Conservation (phyloP, 805 yeast species). For the Kuraishia hungarica region DNA sequence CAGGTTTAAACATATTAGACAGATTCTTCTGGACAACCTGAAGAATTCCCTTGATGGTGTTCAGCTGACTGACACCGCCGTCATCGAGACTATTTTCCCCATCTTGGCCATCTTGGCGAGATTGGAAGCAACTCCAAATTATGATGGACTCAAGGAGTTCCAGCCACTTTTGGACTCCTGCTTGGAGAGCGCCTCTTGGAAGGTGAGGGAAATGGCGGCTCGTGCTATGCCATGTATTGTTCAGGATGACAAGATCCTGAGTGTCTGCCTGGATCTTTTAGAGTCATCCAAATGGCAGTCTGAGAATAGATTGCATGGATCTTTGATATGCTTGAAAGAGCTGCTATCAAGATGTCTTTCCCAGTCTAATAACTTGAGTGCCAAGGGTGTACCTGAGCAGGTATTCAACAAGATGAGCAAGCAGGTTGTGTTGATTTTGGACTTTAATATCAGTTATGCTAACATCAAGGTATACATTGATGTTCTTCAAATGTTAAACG, state of each 20-base stretch:
- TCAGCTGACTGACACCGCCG: constrained; percentile 9
- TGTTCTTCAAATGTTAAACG: not conserved
- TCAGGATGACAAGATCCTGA: constrained; percentile 18
- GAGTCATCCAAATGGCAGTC: constrained; percentile 5
- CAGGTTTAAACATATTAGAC: constrained; percentile 45
- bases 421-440: not conserved
- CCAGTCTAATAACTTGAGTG: not conserved
- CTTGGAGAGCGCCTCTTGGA: constrained; percentile 59
- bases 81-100: constrained; percentile 63
- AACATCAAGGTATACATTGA: constrained; percentile 2
- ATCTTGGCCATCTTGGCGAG: constrained; percentile 65
- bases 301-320: constrained; percentile 54
- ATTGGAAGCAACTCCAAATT: constrained; percentile 52
- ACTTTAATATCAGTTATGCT: not conserved
- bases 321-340: constrained; percentile 37
- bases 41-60: constrained; percentile 16
- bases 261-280: constrained; percentile 21
- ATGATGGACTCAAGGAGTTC: constrained; percentile 45
- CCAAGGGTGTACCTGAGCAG: not conserved
- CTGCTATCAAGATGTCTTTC: constrained; percentile 13
- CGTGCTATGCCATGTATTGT: constrained; percentile 50
- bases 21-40: constrained; percentile 37
- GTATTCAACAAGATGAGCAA: not conserved
- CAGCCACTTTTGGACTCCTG: constrained; percentile 36
- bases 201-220: constrained; percentile 82